A percentile compares a stretch with the other conserved stretches of the same genome.
Conservation (phyloP, 805 yeast species). For the Cyberlindnera misumaiensis region DNA sequence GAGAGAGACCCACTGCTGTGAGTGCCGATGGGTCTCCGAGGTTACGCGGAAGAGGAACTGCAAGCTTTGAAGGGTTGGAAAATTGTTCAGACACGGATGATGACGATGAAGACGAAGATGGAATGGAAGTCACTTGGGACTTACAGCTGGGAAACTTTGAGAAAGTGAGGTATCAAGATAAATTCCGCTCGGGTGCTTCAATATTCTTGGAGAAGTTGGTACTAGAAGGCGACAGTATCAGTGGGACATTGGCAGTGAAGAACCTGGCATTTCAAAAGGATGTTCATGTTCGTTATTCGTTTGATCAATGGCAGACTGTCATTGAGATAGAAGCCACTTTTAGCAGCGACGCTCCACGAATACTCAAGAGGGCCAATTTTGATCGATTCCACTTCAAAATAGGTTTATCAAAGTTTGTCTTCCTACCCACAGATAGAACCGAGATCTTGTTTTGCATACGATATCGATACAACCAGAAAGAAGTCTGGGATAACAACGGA, state of each 20-base stretch:
- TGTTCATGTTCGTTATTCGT: conserved; percentile 66
- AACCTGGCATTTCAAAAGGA: conserved; percentile 64
- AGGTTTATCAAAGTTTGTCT: conserved; percentile 33
- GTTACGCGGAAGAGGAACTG: conserved; percentile 19
- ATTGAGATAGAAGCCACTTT: conserved; percentile 61
- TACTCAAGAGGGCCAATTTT: conserved; percentile 42
- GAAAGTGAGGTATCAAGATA: conserved; percentile 38
- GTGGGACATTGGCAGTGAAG: conserved; percentile 74
- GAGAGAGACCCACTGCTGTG: conserved; percentile 73
- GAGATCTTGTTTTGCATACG: conserved; percentile 42
- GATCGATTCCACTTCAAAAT: conserved; percentile 71
- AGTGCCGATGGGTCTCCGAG: conserved; percentile 60
- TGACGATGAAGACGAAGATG: conserved; percentile 12
- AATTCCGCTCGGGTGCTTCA: conserved; percentile 31
- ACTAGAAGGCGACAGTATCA: conserved; percentile 49
- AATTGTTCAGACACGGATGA: conserved; percentile 21
- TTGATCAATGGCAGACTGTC: conserved; percentile 73
- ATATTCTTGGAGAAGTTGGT: conserved; percentile 62
- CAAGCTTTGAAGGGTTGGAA: conserved; percentile 13
- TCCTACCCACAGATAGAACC: conserved; percentile 10
- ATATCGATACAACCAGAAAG: conserved; percentile 29
- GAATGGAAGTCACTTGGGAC: conserved; percentile 34
- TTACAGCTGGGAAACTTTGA: conserved; percentile 37
- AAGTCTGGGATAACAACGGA: conserved; percentile 75
- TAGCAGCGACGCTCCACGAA: conserved; percentile 40